Conservation (phyloP, 2,329 filamentous ascomycete species). For the Apiospora sp. region DNA sequence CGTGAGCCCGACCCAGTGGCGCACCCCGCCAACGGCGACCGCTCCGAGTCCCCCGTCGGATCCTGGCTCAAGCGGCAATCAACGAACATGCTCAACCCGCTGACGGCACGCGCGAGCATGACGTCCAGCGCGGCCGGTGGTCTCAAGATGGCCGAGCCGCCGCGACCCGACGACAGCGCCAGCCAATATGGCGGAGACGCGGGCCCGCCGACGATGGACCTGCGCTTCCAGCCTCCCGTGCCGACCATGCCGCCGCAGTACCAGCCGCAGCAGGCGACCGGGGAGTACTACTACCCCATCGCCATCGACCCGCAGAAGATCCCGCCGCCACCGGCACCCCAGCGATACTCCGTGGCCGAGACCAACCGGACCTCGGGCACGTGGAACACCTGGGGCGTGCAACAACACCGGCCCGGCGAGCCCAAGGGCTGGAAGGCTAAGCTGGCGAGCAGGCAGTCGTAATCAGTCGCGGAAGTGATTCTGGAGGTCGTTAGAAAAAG, state of each 20-base stretch:
- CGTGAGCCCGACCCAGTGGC: neutral
- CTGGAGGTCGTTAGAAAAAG: neutral
- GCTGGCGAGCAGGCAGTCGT: neutral
- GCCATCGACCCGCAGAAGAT: conserved; percentile 21
- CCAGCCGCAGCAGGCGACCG: neutral
- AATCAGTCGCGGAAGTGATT: neutral
- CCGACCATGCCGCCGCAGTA: conserved; percentile 19
- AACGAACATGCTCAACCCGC: conserved; percentile 25
- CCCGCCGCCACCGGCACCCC: conserved; percentile 16
- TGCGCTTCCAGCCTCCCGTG: conserved; percentile 8
- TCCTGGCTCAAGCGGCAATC: conserved; percentile 26
- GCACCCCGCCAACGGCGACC: neutral
- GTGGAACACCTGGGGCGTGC: conserved; percentile 29
- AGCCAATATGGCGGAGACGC: neutral
- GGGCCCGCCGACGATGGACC: neutral
- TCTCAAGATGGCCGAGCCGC: neutral
- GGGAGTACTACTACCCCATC: conserved; percentile 21
- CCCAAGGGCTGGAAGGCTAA: conserved; percentile 25
- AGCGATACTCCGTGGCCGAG: conserved; percentile 8
- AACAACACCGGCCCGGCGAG: conserved; percentile 26
- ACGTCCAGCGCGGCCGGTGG: conserved; percentile 25
- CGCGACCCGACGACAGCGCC: conserved; percentile 5
- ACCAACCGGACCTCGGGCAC: conserved; percentile 27
- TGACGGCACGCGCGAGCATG: conserved; percentile 26
- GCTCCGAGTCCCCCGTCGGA: conserved; percentile 21